Conservation (phyloP, 305 asterid genomes). For the Ajuga reptans region DNA sequence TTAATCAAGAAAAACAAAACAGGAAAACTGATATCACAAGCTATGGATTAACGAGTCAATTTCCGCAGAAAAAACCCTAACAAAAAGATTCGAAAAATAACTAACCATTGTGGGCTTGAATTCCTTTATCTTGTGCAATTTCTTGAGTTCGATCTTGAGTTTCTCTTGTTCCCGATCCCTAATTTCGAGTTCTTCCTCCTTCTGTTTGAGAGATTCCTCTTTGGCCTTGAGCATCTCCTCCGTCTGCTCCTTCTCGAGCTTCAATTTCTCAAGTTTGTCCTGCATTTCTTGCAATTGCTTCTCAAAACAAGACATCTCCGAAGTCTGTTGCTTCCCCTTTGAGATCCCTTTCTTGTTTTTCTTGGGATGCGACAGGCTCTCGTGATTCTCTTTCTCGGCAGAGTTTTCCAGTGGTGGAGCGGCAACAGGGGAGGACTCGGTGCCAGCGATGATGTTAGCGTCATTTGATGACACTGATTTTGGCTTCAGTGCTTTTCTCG, state of each 20-base stretch:
- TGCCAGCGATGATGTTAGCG: slow-evolving; percentile 58
- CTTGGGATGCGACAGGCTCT: slow-evolving; percentile 37
- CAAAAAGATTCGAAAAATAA: background rate
- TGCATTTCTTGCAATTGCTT: slow-evolving; percentile 71
- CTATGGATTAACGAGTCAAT: background rate
- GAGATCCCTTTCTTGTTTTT: slow-evolving; percentile 49
- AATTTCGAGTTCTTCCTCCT: slow-evolving; percentile 42
- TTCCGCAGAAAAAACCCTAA: background rate
- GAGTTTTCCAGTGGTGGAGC: slow-evolving; percentile 24
- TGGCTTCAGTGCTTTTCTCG: slow-evolving; percentile 49
- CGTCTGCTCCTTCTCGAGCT: slow-evolving; percentile 72
- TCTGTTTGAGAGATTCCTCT: no score
- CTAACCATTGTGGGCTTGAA: slow-evolving; percentile 70
- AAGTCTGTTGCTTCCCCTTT: slow-evolving; percentile 39
- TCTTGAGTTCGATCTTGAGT: slow-evolving; percentile 62
- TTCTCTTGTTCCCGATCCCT: slow-evolving; percentile 49
- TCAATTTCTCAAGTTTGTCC: slow-evolving; percentile 57
- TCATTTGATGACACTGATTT: slow-evolving; percentile 41
- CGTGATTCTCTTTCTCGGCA: slow-evolving; percentile 49
- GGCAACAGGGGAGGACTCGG: slow-evolving; percentile 31
- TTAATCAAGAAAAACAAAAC: no score
- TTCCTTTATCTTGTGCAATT: slow-evolving; percentile 83
- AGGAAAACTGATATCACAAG: background rate
- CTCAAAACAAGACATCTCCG: slow-evolving; percentile 45
- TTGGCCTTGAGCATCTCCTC: slow-evolving; percentile 61